Evolutionary conservation across 2,329 filamentous ascomycete genomes (phyloP).

Genomic region (Sporothrix brunneoviolacea): DNA sequence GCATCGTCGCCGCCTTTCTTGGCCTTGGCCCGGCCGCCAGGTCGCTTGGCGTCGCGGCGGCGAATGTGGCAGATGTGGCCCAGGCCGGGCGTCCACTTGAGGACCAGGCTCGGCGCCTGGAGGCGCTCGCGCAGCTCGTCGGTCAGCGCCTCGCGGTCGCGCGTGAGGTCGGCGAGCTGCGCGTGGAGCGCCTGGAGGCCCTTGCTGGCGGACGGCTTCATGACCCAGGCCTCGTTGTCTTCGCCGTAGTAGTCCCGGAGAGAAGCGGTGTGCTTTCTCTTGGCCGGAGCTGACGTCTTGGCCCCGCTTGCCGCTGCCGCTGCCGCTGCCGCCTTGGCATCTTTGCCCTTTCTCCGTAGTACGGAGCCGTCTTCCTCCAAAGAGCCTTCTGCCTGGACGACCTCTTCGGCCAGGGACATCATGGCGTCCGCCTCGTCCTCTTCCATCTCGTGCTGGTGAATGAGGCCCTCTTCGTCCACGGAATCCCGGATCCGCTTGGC

Average conservation of each 20-base stretch:
- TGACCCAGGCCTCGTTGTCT: slow-evolving; percentile 56
- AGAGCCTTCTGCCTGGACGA: slow-evolving; percentile 60
- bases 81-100: slow-evolving; percentile 80
- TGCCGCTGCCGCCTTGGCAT: slow-evolving; percentile 2
- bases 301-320: not conserved
- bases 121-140: slow-evolving; percentile 56
- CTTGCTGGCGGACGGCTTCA: slow-evolving; percentile 62
- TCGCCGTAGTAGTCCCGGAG: slow-evolving; percentile 53
- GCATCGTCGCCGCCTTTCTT: slow-evolving; percentile 17
- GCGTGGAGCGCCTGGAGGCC: slow-evolving; percentile 61
- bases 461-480: slow-evolving; percentile 90
- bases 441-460: slow-evolving; percentile 69
- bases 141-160: slow-evolving; percentile 55
- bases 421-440: slow-evolving; percentile 65
- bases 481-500: slow-evolving; percentile 65
- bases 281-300: not conserved
- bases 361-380: slow-evolving; percentile 47
- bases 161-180: slow-evolving; percentile 52
- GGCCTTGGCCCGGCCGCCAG: not conserved
- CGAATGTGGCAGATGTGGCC: slow-evolving; percentile 90
- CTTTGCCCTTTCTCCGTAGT: slow-evolving; percentile 42
- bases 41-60: slow-evolving; percentile 58
- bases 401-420: slow-evolving; percentile 64
- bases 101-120: slow-evolving; percentile 57
- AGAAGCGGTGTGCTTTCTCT: slow-evolving; percentile 24